Base-by-base conservation (phyloP, 192 early-diverging fungal species). In the Coemansia sp. region DNA sequence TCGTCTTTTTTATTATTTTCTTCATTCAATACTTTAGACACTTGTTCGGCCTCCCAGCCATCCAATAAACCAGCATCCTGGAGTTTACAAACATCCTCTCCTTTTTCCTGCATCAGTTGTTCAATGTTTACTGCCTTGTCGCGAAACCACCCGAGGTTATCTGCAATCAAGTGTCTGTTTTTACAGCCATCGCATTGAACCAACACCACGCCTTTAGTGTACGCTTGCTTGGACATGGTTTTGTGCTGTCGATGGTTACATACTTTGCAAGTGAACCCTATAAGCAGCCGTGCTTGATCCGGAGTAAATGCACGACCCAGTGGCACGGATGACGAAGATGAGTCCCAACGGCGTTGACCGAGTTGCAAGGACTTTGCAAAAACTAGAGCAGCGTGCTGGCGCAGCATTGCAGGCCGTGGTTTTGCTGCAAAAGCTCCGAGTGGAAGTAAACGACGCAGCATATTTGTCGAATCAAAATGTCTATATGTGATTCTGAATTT, bases 181-280 rank as follows among this genome's bases (percentile, higher is more conserved):
- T 87, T 80, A 79, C 97, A 99, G 10, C 78, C 78, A 26, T 92
- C 87, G 61, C 95, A 99, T 60, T 85, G 82, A 43, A 97, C 94
- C 46, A 99, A 80, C 10, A 99, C 93, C 4, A 99, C 94, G 13
- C 97, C 97, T 5, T 85, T 83, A 19, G 82, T 58, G 61, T 97
- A 99, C 1, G 95, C 85, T 28, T 84, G 78, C 62, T 91, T 92
- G 24, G 94, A 92, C 87, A 99, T 97, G 42, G 84, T 80, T 63
- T 97, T 93, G 61, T 90, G 81, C 26, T 84, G 82, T 3, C 91
- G 87, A 50, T 83, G 75, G 48, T 75, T 66, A 72, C 97, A 99
- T 18, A 93, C 91, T 55, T 93, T 95, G 67, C 97, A 99, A 3
- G 91, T 97, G 68, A 95, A 97, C 3, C 88, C 89, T 52, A 97